Evolutionary conservation across 2,329 filamentous ascomycete species (phyloP).

Genomic region (Fusarium udum): DNA sequence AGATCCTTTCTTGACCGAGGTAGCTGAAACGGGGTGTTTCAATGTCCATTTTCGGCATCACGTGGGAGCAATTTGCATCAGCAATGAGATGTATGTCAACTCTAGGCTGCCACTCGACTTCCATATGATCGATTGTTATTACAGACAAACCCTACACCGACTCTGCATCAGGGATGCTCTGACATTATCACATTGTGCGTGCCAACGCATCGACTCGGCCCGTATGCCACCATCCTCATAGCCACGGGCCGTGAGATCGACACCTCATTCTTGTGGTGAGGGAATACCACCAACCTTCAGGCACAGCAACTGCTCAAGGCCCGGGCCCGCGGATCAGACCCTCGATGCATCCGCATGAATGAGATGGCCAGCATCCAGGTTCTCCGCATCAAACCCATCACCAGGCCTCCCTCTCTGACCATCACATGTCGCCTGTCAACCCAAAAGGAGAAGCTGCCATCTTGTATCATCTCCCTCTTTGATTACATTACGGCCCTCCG

Average conservation of each 20-base stretch:
- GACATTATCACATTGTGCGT: slow-evolving; percentile 22
- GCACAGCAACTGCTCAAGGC: slow-evolving; percentile 4
- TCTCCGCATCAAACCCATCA: slow-evolving; percentile 43
- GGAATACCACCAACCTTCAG: slow-evolving; percentile 21
- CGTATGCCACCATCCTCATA: slow-evolving; percentile 17
- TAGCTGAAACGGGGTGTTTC: neutral
- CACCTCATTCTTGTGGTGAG: slow-evolving; percentile 16
- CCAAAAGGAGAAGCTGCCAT: slow-evolving; percentile 31
- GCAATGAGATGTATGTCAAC: neutral
- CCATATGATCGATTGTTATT: neutral
- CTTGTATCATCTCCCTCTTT: neutral
- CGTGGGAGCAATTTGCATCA: slow-evolving; percentile 1
- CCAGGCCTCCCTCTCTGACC: slow-evolving; percentile 21
- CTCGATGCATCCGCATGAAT: slow-evolving; percentile 33
- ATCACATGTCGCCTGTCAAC: slow-evolving; percentile 35
- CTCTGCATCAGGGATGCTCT: neutral
- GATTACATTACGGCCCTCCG: slow-evolving; percentile 32
- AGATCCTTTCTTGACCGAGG: slow-evolving; percentile 13
- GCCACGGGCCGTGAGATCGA: slow-evolving; percentile 27
- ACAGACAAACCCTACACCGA: neutral
- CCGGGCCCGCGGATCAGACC: slow-evolving; percentile 33
- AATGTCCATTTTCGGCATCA: slow-evolving; percentile 15
- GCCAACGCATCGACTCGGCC: slow-evolving; percentile 25
- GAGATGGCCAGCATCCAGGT: slow-evolving; percentile 29
- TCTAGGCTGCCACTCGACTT: slow-evolving; percentile 8